phyloP scores from a whole-genome alignment of 768 basidiomycete genomes.

The Suillus discolor region DNA sequence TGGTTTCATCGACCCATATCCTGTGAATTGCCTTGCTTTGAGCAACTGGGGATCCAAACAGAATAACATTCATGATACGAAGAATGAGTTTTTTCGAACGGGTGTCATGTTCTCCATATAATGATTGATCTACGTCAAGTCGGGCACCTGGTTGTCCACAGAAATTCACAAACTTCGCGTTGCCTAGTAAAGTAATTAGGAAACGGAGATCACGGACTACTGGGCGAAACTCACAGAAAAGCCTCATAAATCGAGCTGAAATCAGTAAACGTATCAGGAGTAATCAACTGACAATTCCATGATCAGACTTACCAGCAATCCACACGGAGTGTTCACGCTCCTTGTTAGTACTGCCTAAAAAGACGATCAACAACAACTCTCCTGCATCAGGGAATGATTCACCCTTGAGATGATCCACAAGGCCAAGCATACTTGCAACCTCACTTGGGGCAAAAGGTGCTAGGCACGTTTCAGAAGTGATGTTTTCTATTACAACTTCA shows the following conservation, averaged over 20 bases:
- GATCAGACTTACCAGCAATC: conserved; percentile 6
- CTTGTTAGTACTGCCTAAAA: not conserved
- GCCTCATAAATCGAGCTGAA: conserved; percentile 46
- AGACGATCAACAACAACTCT: not conserved
- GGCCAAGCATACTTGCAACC: conserved; percentile 37
- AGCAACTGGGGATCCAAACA: conserved; percentile 49
- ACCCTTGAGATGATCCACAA: conserved; percentile 38
- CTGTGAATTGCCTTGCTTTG: conserved; percentile 43
- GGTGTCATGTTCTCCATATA: conserved; percentile 16
- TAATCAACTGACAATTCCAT: too few relatives aligned
- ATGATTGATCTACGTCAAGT: conserved; percentile 28
- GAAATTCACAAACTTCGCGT: conserved; percentile 37
- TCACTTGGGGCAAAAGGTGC: conserved; percentile 38
- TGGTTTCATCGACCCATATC: conserved; percentile 47
- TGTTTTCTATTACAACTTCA: conserved; percentile 31
- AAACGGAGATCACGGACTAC: not conserved
- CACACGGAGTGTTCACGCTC: conserved; percentile 9
- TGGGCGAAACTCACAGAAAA: conserved; percentile 35
- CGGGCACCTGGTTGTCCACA: conserved; percentile 41
- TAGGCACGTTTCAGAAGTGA: conserved; percentile 41
- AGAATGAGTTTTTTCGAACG: conserved; percentile 36
- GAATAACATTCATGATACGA: conserved; percentile 35
- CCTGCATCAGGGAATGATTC: conserved; percentile 5
- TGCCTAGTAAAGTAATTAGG: conserved; percentile 18
- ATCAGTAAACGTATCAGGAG: not conserved